These are phyloP conservation scores for carrot (Daucus carota) DNA, from an alignment of 129 eudicot genomes.

Conservation along the genomic window DNA sequence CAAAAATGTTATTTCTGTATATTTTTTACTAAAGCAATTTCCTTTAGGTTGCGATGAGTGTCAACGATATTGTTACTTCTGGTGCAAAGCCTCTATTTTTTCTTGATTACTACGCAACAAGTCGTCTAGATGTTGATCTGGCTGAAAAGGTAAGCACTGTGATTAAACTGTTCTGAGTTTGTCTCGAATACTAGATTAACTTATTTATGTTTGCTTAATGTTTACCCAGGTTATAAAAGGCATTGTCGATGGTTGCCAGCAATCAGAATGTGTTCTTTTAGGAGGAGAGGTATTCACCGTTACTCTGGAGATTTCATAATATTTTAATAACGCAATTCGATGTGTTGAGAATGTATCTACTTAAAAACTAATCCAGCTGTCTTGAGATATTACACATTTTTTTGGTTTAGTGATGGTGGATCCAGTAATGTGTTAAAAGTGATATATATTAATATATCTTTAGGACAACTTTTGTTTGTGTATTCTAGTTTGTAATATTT, in stretches of 20 bases:
- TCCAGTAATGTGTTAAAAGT: not conserved
- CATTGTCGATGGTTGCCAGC: constrained; percentile 81
- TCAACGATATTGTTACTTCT: constrained; percentile 91
- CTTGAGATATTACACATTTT: not conserved
- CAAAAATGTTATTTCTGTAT: not conserved
- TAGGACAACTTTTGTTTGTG: not conserved
- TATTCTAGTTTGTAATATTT: not conserved
- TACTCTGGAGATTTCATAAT: not conserved
- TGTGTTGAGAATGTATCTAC: not conserved
- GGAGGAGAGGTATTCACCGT: constrained; percentile 72
- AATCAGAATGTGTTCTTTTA: constrained; percentile 67
- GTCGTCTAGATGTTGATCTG: constrained; percentile 88
- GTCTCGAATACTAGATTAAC: not conserved
- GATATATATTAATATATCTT: not conserved
- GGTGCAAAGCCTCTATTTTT: constrained; percentile 96
- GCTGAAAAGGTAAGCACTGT: constrained; percentile 62
- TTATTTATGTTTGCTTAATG: not conserved
- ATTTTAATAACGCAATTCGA: not conserved
- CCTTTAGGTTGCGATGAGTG: constrained; percentile 94
- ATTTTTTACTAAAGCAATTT: not conserved
- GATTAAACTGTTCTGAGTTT: not conserved
- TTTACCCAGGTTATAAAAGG: constrained; percentile 71
- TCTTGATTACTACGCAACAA: constrained; percentile 94
- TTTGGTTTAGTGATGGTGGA: not conserved
- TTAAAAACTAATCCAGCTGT: not conserved